Evolutionary conservation across 2,329 filamentous ascomycete genomes (phyloP), one percentile per base, ranked within the genome.

Genomic region (Diaporthe ampelina): DNA sequence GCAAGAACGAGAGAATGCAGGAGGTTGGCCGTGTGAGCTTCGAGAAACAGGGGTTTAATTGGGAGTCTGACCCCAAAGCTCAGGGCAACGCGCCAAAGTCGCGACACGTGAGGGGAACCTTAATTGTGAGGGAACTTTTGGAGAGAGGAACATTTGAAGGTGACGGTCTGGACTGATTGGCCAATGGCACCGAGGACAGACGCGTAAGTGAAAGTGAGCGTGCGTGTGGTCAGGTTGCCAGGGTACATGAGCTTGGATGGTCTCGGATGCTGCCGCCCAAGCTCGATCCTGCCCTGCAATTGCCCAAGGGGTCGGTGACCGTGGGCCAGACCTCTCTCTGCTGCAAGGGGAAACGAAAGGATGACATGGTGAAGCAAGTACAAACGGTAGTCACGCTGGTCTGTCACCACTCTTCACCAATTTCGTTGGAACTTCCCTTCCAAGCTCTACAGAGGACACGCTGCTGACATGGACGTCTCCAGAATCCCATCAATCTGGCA

Each of bases 181-280:
- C 45, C 63, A 67, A 52, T 67, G 63, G 63, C 63, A 52, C 19
- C 45, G 29, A 15, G 37, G 45, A 26, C 26, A 37, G 45, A 67
- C 63, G 63, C 63, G 63, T 67, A 35, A 43, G 45, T 45, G 58
- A 7, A 32, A 32, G 29, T 32, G 48, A 13, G 58, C 43, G 24
- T 58, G 19, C 10, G 13, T 7, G 13, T 13, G 40, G 9, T 11
- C 17, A n/a, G 56, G 56, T 56, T 32, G 43, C 43, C 43, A 45
- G 43, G 43, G 17, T 45, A 45, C 40, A 29, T 32, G 56, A 32
- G 26, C 40, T 48, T 65, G 59, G 17, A 63, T 29, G 59, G 59
- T 65, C 59, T 65, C 59, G 59, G 40, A n/a, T 65, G 59, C 61
- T 67, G 61, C 61, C 61, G 43, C n/a, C 17, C 40, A 29, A 63